These are phyloP conservation scores for Starmerella cellae DNA, from an alignment of 805 yeast genomes.

Conservation along the genomic window DNA sequence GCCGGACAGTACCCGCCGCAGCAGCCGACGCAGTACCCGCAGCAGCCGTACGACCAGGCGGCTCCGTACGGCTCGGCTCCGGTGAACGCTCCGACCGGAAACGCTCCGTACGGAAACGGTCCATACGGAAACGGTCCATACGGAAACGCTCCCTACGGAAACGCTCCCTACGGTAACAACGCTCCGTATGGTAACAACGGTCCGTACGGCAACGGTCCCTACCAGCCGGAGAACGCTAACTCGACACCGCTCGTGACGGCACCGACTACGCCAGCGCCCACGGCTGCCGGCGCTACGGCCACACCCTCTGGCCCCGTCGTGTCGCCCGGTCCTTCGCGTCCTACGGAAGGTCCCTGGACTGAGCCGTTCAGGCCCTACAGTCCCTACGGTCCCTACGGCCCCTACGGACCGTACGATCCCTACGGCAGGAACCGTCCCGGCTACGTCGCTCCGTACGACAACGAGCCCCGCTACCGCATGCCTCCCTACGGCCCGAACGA, in stretches of 20 bases:
- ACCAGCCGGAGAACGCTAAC: too few species aligned
- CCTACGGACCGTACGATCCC: conserved; percentile 1
- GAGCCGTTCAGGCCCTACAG: conserved; percentile 1
- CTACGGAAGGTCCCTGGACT: background rate
- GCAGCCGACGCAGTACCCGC: background rate
- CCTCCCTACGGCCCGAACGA: background rate
- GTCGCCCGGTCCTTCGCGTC: background rate
- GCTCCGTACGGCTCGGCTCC: background rate
- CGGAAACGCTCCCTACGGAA: background rate
- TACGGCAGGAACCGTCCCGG: background rate
- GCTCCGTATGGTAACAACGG: too few species aligned
- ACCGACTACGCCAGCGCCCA: too few species aligned
- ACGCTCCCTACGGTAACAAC: background rate
- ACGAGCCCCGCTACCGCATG: background rate
- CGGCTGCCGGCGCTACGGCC: background rate
- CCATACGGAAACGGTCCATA: background rate
- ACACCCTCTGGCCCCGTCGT: background rate
- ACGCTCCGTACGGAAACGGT: background rate
- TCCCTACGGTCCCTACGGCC: conserved; percentile 1
- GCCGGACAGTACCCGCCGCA: background rate
- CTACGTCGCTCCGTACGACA: background rate
- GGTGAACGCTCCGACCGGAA: background rate
- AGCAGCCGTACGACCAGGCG: background rate
- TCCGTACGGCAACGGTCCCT: too few species aligned
- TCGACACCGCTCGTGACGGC: too few species aligned